Conservation (phyloP, 2,329 filamentous ascomycete species). For the Daldinia sp. region DNA sequence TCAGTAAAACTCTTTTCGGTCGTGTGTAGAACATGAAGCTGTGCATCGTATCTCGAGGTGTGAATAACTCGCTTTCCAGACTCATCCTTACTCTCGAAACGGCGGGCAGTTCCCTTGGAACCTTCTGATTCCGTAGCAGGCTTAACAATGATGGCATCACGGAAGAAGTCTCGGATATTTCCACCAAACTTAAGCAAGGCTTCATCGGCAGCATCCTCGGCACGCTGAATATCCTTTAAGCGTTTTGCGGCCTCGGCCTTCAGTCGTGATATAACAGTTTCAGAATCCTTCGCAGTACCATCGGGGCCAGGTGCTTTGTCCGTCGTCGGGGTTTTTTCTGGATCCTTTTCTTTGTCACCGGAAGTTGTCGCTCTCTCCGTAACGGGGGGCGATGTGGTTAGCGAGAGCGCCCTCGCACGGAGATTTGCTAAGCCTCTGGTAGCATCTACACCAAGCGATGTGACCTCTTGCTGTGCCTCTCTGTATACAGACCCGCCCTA, state of each 20-base stretch:
- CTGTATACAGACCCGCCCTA: constrained; percentile 86
- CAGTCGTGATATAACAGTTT: constrained; percentile 80
- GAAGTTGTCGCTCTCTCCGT: constrained; percentile 46
- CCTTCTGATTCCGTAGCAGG: constrained; percentile 71
- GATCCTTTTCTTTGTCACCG: constrained; percentile 54
- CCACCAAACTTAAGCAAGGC: constrained; percentile 91
- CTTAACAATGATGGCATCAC: constrained; percentile 89
- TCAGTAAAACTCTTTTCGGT: constrained; percentile 83
- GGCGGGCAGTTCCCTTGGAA: constrained; percentile 69
- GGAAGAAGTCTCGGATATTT: constrained; percentile 89
- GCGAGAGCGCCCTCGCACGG: constrained; percentile 79
- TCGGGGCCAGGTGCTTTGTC: constrained; percentile 56
- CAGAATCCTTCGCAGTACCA: constrained; percentile 61
- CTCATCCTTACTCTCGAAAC: constrained; percentile 95
- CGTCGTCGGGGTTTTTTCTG: constrained; percentile 60
- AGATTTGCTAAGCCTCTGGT: constrained; percentile 82
- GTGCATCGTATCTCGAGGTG: constrained; percentile 92
- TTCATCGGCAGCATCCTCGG: constrained; percentile 96
- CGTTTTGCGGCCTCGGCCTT: constrained; percentile 82
- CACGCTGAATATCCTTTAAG: constrained; percentile 88
- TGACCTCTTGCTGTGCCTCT: constrained; percentile 87
- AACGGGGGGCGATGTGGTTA: constrained; percentile 60
- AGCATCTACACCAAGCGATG: constrained; percentile 82
- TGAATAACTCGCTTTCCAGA: constrained; percentile 94
- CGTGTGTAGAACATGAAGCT: constrained; percentile 94